Evolutionary conservation across 495 filamentous ascomycete genomes (phyloP).

Genomic region (Daldinia vernicosa): DNA sequence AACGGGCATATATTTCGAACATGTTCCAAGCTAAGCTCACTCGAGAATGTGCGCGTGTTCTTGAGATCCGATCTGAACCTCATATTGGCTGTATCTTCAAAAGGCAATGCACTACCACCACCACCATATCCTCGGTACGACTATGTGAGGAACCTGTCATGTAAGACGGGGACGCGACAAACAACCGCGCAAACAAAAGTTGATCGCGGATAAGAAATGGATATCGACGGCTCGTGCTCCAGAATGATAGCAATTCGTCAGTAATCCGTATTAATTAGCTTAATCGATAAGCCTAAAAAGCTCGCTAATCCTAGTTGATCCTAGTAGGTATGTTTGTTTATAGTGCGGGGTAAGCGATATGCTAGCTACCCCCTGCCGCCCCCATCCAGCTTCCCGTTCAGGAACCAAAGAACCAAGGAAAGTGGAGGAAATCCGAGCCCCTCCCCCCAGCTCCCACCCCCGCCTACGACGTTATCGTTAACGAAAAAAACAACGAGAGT

Average conservation of each 20-base stretch:
- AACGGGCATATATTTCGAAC: background rate
- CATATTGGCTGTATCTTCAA: conserved; percentile 59
- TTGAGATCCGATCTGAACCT: conserved; percentile 81
- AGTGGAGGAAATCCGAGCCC: conserved; percentile 20
- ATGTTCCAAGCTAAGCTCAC: conserved; percentile 56
- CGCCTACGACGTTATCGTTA: conserved; percentile 11
- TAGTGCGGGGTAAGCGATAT: conserved; percentile 31
- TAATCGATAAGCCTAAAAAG: conserved; percentile 31
- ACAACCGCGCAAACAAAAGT: background rate
- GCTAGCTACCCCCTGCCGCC: conserved; percentile 23
- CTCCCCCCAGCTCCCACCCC: conserved; percentile 12
- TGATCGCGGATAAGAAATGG: background rate
- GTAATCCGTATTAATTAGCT: conserved; percentile 32
- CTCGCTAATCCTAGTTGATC: conserved; percentile 17
- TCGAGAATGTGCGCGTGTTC: conserved; percentile 85
- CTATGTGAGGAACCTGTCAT: background rate
- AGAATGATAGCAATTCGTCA: conserved; percentile 8
- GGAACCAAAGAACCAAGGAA: conserved; percentile 15
- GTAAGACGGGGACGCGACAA: conserved; percentile 16
- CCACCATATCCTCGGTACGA: conserved; percentile 17
- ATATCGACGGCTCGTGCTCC: background rate
- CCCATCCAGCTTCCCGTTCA: conserved; percentile 24
- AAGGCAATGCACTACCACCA: background rate
- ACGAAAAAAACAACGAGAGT: conserved; percentile 7
- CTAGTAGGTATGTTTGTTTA: conserved; percentile 1